Base-by-base conservation (phyloP, 2,329 filamentous ascomycete species). In the Leptographium flavum region DNA sequence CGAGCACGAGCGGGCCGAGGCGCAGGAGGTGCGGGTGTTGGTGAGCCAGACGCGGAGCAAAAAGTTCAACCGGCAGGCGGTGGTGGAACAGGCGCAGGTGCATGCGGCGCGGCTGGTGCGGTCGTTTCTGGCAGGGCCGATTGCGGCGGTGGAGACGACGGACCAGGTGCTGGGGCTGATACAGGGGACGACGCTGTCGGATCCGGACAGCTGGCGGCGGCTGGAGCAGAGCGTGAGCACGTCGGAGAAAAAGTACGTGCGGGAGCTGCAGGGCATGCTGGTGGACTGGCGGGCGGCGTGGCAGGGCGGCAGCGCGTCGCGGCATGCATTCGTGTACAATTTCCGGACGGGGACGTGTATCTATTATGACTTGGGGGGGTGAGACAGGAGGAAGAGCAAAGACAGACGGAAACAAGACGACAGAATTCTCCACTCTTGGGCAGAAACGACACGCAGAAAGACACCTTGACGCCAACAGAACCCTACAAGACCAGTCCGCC, bases 301-400 rank as follows among this genome's bases (percentile, higher is more conserved):
- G 63, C 71, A 66, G 66, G 63, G 53, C 48, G 67, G 68, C 51
- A 59, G 69, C 4, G 73, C 70, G 9, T 71, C 73, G 22, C 73
- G 75, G 39, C 84, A 88, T 58, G 83, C 85, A 11, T 94, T 94
- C 63, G 74, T 95, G 43, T 94, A 94, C 63, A 94, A 94, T 56
- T 94, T 93, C 55, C 71, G 87, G 48, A 93, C 86, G 10, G 84
- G 83, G 0, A 81, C 74, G 47, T 88, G 85, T 59, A 73, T 94
- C 42, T 86, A 90, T 58, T 94, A 94, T 61, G 87, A 94, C 62
- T 63, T 95, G 37, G 67, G 66, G 27, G 62, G 59, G n/a, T 70
- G 13, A 31, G 30, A 14, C 7, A 31, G 30, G 30, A 15, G 30
- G 30, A 31, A 31, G 11, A 31, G 30, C 8, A 11, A n/a, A 30